phyloP scores from a whole-genome alignment of 306 rosid genomes.

The Hippophae tibetana region DNA sequence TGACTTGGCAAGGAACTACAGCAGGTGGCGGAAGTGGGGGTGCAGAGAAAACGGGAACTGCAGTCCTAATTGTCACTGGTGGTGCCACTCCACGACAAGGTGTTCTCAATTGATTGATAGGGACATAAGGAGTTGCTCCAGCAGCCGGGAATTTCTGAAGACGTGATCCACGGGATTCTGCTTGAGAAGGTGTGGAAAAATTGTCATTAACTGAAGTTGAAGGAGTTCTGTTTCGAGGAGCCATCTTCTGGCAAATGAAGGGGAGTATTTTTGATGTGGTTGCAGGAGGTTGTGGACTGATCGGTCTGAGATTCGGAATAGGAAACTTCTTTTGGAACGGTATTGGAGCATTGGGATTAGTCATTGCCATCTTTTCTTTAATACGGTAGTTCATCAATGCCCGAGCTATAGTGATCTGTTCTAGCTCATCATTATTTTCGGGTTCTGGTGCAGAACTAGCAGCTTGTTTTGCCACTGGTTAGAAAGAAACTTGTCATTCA shows the following conservation, averaged over 20 bases:
- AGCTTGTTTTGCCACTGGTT: constrained; percentile 78
- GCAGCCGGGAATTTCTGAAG: constrained; percentile 64
- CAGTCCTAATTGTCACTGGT: constrained; percentile 75
- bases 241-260: constrained; percentile 57
- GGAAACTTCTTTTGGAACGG: constrained; percentile 69
- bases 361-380: constrained; percentile 69
- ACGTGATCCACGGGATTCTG: constrained; percentile 44
- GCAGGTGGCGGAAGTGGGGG: constrained; percentile 69
- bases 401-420: constrained; percentile 89
- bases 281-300: constrained; percentile 71
- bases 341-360: constrained; percentile 58
- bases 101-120: constrained; percentile 64
- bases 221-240: constrained; percentile 42
- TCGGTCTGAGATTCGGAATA: constrained; percentile 61
- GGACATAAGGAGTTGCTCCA: constrained; percentile 82
- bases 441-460: constrained; percentile 80
- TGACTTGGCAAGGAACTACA: constrained; percentile 32
- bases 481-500: constrained; percentile 22
- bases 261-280: constrained; percentile 90
- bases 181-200: constrained; percentile 1
- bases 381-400: constrained; percentile 65
- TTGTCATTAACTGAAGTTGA: constrained; percentile 32
- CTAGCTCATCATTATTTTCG: constrained; percentile 78
- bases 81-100: constrained; percentile 85
- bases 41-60: constrained; percentile 83